These are phyloP conservation scores for Trametes cingulata DNA, from an alignment of 768 basidiomycete species.

Conservation along the genomic window DNA sequence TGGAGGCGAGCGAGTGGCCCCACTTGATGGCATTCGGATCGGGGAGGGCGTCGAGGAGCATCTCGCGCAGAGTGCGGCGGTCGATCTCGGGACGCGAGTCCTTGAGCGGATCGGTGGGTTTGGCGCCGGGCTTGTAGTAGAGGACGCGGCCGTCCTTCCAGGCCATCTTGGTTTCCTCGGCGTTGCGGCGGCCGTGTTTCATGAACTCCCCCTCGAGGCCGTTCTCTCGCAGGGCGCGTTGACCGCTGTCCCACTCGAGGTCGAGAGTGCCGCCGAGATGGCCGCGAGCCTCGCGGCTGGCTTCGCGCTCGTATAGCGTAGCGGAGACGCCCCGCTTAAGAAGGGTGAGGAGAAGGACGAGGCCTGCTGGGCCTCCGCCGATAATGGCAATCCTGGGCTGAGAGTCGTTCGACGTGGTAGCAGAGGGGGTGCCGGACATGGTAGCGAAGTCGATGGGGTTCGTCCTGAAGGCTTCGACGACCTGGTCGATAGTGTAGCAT, in stretches of 20 bases:
- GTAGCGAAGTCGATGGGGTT: no score
- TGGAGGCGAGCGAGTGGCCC: background rate
- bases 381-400: background rate
- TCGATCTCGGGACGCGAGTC: background rate
- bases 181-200: background rate
- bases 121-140: background rate
- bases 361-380: constrained; percentile 1
- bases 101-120: background rate
- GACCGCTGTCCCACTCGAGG: background rate
- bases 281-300: background rate
- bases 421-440: constrained; percentile 2
- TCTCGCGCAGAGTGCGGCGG: background rate
- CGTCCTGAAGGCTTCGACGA: no score
- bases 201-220: background rate
- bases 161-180: background rate
- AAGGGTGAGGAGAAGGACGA: background rate
- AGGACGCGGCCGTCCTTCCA: background rate
- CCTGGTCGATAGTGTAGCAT: no score
- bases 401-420: background rate
- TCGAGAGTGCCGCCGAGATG: background rate
- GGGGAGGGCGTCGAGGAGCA: background rate
- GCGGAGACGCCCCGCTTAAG: background rate
- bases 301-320: background rate
- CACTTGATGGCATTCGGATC: background rate
- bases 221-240: background rate